These are phyloP conservation scores for Penicillium pulvis DNA, from an alignment of 495 filamentous ascomycete species.

Conservation along the genomic window DNA sequence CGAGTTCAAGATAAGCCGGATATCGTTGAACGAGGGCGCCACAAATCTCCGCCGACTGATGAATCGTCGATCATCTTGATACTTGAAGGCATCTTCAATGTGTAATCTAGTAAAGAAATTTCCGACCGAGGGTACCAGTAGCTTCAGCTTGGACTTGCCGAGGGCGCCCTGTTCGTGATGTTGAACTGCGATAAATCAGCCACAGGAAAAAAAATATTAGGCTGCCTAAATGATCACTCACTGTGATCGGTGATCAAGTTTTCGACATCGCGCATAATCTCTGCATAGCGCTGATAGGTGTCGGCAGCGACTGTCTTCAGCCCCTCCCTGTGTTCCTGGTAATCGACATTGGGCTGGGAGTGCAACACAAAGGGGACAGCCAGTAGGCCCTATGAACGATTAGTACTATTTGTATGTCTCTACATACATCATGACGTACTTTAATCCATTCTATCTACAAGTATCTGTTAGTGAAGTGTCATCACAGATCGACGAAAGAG, in stretches of 20 bases:
- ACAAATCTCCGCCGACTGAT: constrained; percentile 95
- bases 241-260: constrained; percentile 90
- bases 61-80: constrained; percentile 79
- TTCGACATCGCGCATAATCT: constrained; percentile 95
- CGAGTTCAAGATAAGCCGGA: constrained; percentile 89
- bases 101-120: constrained; percentile 87
- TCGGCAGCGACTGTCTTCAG: constrained; percentile 58
- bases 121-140: constrained; percentile 87
- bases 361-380: constrained; percentile 97
- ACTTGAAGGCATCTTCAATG: constrained; percentile 86
- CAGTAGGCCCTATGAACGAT: constrained; percentile 65
- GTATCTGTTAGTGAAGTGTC: not conserved
- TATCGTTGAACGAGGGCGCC: constrained; percentile 95
- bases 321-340: constrained; percentile 52
- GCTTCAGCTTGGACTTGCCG: constrained; percentile 83
- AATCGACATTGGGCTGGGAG: constrained; percentile 86
- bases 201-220: not conserved
- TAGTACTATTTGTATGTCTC: not conserved
- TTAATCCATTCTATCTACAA: constrained; percentile 70
- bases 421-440: constrained; percentile 31
- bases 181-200: constrained; percentile 53
- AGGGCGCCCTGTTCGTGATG: constrained; percentile 62
- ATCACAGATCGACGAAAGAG: not conserved
- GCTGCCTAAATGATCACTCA: constrained; percentile 38
- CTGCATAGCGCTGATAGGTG: constrained; percentile 79